A percentile compares a stretch with the other conserved stretches of the same genome.
These are phyloP conservation scores for Apiospora rasikravindrae DNA, from an alignment of 2,329 filamentous ascomycete species.

Conservation along the genomic window DNA sequence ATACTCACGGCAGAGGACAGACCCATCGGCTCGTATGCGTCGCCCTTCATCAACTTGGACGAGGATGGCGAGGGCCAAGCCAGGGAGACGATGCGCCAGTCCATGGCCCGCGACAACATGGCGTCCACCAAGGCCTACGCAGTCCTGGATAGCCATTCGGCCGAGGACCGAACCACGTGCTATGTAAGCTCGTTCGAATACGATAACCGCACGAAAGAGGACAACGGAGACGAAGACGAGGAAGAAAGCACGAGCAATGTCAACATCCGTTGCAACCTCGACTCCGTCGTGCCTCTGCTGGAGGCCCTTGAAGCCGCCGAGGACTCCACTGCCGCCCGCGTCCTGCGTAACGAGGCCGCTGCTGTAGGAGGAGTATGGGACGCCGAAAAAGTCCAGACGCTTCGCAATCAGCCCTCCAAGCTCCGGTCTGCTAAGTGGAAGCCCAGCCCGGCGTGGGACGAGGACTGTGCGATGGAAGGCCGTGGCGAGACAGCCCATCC, in stretches of 20 bases:
- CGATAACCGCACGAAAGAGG: background rate
- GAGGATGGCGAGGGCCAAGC: background rate
- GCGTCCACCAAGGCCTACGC: conserved; percentile 1
- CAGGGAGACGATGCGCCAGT: background rate
- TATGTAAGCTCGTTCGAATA: background rate
- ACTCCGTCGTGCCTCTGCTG: background rate
- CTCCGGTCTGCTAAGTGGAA: background rate
- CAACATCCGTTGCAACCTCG: background rate
- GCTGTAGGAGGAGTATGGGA: background rate
- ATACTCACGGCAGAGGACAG: background rate
- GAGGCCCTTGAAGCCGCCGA: background rate
- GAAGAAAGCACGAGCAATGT: background rate
- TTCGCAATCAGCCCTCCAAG: background rate
- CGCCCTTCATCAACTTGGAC: background rate
- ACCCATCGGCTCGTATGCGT: background rate
- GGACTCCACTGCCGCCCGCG: background rate
- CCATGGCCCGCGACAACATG: background rate
- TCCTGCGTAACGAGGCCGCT: background rate
- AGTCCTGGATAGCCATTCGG: background rate
- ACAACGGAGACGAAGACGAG: background rate
- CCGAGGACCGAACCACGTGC: background rate
- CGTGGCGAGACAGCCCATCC: conserved; percentile 8
- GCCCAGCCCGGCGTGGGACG: background rate
- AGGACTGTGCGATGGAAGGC: background rate
- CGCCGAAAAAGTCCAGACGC: background rate